Evolutionary conservation across 2,329 filamentous ascomycete species (phyloP).

Genomic region (Botrytis elliptica): DNA sequence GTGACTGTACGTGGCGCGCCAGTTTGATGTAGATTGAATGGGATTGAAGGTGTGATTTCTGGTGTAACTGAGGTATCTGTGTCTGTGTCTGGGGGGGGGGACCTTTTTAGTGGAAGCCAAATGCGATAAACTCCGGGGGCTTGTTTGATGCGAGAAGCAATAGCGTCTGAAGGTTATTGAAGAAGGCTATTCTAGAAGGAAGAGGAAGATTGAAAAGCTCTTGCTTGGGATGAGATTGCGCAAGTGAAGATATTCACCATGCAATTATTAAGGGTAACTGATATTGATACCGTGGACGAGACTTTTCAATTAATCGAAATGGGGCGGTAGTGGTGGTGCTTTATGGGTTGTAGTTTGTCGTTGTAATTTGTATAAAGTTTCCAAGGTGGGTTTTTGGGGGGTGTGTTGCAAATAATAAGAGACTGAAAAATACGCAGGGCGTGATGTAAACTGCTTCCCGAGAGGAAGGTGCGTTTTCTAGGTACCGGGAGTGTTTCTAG

Average conservation of each 20-base stretch:
- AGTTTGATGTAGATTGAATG: conserved; percentile 13
- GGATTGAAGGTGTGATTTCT: neutral
- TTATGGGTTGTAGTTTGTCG: neutral
- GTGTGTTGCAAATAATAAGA: neutral
- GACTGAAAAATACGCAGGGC: conserved; percentile 1
- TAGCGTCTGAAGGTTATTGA: neutral
- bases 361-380: conserved; percentile 13
- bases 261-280: neutral
- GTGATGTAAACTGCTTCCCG: conserved; percentile 2
- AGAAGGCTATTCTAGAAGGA: neutral
- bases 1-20: conserved; percentile 5
- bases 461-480: conserved; percentile 1
- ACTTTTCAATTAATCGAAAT: neutral
- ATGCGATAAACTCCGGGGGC: conserved; percentile 12
- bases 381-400: conserved; percentile 2
- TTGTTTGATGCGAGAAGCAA: conserved; percentile 9
- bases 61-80: conserved; percentile 2
- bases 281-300: neutral
- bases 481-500: neutral
- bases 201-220: neutral
- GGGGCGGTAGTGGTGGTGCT: neutral
- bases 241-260: conserved; percentile 4
- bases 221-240: neutral
- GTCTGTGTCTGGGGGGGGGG: neutral
- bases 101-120: conserved; percentile 3